A percentile compares a stretch with the other conserved stretches of the same genome.
Evolutionary conservation across 306 rosid genomes (phyloP).

Genomic region (Abrus pulchellus): DNA sequence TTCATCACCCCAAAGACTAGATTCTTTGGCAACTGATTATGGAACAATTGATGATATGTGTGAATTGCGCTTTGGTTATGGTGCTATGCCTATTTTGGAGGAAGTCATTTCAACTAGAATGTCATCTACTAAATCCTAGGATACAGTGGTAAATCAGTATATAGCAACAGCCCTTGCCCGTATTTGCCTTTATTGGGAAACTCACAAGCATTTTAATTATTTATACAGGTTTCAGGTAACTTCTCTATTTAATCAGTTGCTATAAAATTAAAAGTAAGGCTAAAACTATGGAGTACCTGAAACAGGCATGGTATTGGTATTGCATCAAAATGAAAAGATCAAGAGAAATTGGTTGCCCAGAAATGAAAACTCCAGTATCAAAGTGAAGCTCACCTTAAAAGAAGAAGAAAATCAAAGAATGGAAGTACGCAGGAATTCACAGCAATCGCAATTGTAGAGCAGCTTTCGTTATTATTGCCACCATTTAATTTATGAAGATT

Average conservation of each 20-base stretch:
- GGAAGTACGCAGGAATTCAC: neutral
- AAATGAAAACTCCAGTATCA: no score
- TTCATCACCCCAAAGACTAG: slow-evolving; percentile 90
- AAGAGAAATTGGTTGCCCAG: no score
- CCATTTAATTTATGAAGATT: neutral
- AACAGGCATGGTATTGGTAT: no score
- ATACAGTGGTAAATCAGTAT: slow-evolving; percentile 67
- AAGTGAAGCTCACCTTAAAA: no score
- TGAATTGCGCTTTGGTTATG: slow-evolving; percentile 86
- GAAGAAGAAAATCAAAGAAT: no score
- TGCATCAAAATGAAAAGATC: no score
- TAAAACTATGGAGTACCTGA: slow-evolving; percentile 3
- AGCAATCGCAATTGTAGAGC: neutral
- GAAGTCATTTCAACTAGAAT: slow-evolving; percentile 87
- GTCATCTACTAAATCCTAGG: slow-evolving; percentile 65
- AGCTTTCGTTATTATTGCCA: neutral
- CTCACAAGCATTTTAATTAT: slow-evolving; percentile 88
- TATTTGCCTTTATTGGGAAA: slow-evolving; percentile 87
- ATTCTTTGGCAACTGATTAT: slow-evolving; percentile 85
- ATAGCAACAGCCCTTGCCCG: slow-evolving; percentile 81
- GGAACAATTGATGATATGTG: slow-evolving; percentile 93
- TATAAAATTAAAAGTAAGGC: slow-evolving; percentile 32
- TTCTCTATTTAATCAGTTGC: slow-evolving; percentile 5
- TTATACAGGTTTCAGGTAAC: slow-evolving; percentile 89
- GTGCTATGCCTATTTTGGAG: slow-evolving; percentile 86